Evolutionary conservation across 116 monocot genomes (phyloP).

Genomic region (Posidonia oceanica): DNA sequence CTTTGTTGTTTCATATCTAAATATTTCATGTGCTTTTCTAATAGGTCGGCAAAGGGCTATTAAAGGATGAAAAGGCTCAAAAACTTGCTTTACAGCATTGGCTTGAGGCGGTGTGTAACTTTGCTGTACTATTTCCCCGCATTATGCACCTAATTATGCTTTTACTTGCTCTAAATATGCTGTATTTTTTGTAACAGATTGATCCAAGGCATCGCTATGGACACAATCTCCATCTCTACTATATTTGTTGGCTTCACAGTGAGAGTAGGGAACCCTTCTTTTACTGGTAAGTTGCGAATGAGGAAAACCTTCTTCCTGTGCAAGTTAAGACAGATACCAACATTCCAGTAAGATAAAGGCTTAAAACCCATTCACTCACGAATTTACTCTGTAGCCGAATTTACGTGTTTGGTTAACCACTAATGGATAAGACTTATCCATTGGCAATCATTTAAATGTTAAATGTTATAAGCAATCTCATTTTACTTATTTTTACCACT

Average conservation of each 20-base stretch:
- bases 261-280: conserved; percentile 94
- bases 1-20: not conserved
- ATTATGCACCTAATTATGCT: not conserved
- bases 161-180: not conserved
- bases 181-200: conserved; percentile 32
- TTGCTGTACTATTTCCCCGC: not conserved
- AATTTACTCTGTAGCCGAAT: no score
- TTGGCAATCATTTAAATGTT: no score
- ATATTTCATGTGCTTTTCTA: not conserved
- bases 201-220: conserved; percentile 95
- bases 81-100: conserved; percentile 74
- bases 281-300: conserved; percentile 61
- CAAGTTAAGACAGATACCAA: not conserved
- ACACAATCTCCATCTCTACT: conserved; percentile 90
- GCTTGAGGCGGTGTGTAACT: conserved; percentile 61
- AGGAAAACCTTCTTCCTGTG: not conserved
- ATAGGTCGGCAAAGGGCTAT: conserved; percentile 79
- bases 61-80: conserved; percentile 71
- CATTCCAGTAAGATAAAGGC: no score
- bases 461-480: no score
- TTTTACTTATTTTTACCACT: no score
- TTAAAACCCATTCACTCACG: no score
- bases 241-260: conserved; percentile 55
- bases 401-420: no score
- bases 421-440: no score